Percentiles rank a stretch among this genome's conserved stretches.
Evolutionary conservation across 768 basidiomycete genomes (phyloP).

Genomic region (Hemileccinum impolitum): DNA sequence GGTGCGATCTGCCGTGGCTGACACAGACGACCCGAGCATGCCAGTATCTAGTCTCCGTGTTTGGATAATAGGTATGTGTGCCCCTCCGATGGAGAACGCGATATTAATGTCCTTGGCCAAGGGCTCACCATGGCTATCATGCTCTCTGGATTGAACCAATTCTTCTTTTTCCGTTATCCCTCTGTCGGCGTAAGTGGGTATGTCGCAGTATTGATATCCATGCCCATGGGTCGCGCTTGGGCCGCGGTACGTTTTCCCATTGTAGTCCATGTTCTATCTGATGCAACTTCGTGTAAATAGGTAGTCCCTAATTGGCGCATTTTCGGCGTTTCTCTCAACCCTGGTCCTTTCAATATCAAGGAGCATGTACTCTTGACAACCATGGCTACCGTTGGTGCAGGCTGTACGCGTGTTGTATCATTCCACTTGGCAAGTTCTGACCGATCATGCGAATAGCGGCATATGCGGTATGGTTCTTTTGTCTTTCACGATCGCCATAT

Average conservation of each 20-base stretch:
- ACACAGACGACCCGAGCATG: conserved; percentile 66
- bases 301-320: conserved; percentile 50
- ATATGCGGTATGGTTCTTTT: conserved; percentile 37
- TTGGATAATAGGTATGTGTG: conserved; percentile 49
- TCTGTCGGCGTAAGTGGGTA: conserved; percentile 39
- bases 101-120: conserved; percentile 2
- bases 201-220: conserved; percentile 68
- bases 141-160: conserved; percentile 73
- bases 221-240: conserved; percentile 67
- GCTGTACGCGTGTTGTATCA: conserved; percentile 15
- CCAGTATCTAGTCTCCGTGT: conserved; percentile 57
- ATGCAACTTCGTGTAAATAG: conserved; percentile 13
- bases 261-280: background rate
- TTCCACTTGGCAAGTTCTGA: background rate
- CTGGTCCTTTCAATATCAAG: conserved; percentile 76
- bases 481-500: background rate
- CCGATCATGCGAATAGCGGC: conserved; percentile 31
- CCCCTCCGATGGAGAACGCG: rapidly evolving
- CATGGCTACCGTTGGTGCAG: conserved; percentile 52
- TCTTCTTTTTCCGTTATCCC: conserved; percentile 73
- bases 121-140: conserved; percentile 50
- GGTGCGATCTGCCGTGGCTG: conserved; percentile 73
- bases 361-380: conserved; percentile 68
- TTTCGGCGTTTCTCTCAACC: conserved; percentile 63
- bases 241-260: conserved; percentile 35